Evolutionary conservation across 805 yeast species (phyloP).

Genomic region (Candida arabinofermentans): DNA sequence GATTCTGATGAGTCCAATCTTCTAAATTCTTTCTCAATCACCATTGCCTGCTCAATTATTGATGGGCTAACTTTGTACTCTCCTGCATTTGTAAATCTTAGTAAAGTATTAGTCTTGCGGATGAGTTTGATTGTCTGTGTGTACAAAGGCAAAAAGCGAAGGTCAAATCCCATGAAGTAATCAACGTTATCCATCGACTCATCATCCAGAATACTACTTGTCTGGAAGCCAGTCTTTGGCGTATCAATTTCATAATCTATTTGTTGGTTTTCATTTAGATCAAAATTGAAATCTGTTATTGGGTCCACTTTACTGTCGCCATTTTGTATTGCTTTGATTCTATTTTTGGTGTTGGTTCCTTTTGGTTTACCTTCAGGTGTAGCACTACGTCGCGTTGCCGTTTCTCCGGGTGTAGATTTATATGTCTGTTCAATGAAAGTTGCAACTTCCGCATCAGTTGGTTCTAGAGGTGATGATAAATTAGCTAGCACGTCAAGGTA

Average conservation of each 20-base stretch:
- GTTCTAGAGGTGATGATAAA: conserved; percentile 47
- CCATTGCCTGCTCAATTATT: conserved; percentile 36
- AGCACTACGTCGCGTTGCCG: no score
- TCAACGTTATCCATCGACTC: conserved; percentile 47
- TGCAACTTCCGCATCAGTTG: conserved; percentile 23
- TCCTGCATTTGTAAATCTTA: conserved; percentile 6
- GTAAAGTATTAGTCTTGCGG: conserved; percentile 25
- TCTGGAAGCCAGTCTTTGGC: conserved; percentile 5
- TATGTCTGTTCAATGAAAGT: conserved; percentile 1
- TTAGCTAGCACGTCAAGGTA: conserved; percentile 64
- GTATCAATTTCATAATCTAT: conserved; percentile 29
- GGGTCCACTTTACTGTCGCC: no score
- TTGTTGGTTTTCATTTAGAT: conserved; percentile 8
- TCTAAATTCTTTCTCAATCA: conserved; percentile 32
- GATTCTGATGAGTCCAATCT: conserved; percentile 19
- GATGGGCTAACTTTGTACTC: conserved; percentile 11
- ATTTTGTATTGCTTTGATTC: neutral
- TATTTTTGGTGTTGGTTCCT: neutral
- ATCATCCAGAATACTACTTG: conserved; percentile 10
- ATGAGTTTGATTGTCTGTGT: conserved; percentile 45
- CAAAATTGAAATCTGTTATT: conserved; percentile 1
- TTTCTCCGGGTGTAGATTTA: neutral
- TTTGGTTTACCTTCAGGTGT: no score
- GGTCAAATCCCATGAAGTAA: conserved; percentile 62
- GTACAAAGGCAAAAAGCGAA: conserved; percentile 53